These are phyloP conservation scores for Phytophthora nicotianae DNA, from an alignment of 352 stramenopile genomes.

Conservation along the genomic window DNA sequence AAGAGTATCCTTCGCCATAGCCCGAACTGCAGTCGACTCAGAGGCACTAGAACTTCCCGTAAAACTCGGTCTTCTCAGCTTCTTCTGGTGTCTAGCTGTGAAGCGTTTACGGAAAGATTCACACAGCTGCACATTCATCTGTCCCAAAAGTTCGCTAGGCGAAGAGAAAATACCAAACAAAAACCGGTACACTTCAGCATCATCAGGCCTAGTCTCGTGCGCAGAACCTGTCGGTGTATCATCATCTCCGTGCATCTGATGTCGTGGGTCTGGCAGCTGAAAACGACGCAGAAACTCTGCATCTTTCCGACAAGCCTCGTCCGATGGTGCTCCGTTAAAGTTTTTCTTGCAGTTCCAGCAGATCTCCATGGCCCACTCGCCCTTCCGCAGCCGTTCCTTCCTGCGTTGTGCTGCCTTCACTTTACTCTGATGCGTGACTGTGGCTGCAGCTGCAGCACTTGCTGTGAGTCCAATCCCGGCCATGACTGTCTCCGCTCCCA, in stretches of 20 bases:
- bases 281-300: constrained; percentile 61
- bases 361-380: constrained; percentile 72
- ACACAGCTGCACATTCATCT: constrained; percentile 65
- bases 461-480: constrained; percentile 66
- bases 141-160: constrained; percentile 57
- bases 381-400: constrained; percentile 50
- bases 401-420: constrained; percentile 41
- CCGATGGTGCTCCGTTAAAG: constrained; percentile 45
- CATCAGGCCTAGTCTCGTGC: constrained; percentile 28
- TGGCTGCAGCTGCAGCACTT: constrained; percentile 56
- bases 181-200: constrained; percentile 62
- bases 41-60: constrained; percentile 10
- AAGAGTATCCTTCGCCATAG: constrained; percentile 50
- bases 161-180: constrained; percentile 63
- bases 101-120: constrained; percentile 51
- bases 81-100: constrained; percentile 30
- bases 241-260: background rate
- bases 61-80: constrained; percentile 22
- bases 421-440: constrained; percentile 57
- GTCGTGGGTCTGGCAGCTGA: constrained; percentile 26
- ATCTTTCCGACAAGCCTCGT: constrained; percentile 63
- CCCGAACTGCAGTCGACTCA: constrained; percentile 7
- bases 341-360: constrained; percentile 69
- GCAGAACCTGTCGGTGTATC: background rate
- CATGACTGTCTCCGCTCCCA: constrained; percentile 59